These are phyloP conservation scores for Didymella arachidicola DNA, from an alignment of 2,329 filamentous ascomycete species.

Conservation along the genomic window DNA sequence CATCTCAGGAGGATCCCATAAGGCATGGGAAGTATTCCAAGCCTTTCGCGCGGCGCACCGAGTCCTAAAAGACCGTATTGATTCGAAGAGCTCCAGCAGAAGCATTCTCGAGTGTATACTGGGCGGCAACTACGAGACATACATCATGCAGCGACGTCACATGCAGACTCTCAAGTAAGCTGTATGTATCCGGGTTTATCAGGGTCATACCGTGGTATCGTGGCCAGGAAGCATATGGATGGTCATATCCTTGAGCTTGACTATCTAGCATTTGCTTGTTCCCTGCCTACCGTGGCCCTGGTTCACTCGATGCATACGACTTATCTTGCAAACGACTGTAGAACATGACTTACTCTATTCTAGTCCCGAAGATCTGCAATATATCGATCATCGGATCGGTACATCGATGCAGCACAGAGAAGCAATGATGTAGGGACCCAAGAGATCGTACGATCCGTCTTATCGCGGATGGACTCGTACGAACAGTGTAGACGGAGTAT, in stretches of 20 bases:
- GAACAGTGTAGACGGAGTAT: neutral
- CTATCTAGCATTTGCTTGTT: neutral
- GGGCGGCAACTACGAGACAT: conserved; percentile 79
- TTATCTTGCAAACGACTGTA: conserved; percentile 9
- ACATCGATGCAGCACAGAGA: conserved; percentile 2
- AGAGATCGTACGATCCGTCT: neutral
- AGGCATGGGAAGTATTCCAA: conserved; percentile 71
- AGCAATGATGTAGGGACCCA: conserved; percentile 6
- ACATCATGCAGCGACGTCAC: conserved; percentile 72
- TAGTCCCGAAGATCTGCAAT: conserved; percentile 10
- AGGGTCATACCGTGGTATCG: conserved; percentile 7
- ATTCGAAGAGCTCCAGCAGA: conserved; percentile 26
- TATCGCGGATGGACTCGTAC: neutral
- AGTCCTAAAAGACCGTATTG: conserved; percentile 48
- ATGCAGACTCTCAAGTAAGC: conserved; percentile 54
- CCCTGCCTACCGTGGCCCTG: conserved; percentile 5
- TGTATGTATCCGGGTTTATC: conserved; percentile 19
- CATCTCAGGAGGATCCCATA: conserved; percentile 83
- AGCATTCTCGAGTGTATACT: conserved; percentile 77
- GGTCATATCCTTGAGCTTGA: neutral
- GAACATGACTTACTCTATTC: conserved; percentile 15
- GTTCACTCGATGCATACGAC: conserved; percentile 9
- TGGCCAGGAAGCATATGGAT: neutral
- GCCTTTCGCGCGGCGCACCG: conserved; percentile 66
- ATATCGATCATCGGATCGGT: conserved; percentile 1